Evolutionary conservation across 805 yeast species (phyloP), one percentile per base, ranked within the genome.

Genomic region (Kuraishia cidri): DNA sequence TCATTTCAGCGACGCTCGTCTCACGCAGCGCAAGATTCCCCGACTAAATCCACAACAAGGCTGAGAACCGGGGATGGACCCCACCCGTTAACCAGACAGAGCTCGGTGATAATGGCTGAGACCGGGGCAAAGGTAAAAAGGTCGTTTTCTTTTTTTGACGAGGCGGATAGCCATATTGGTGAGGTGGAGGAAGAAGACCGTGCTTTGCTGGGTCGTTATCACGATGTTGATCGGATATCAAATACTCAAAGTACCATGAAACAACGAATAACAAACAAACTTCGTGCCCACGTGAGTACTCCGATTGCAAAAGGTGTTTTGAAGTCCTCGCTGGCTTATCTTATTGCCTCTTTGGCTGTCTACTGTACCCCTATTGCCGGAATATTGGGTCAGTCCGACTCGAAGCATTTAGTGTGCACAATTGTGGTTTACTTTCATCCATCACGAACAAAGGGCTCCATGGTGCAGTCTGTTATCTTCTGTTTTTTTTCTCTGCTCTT

Each of bases 391-490:
- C 50, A 56, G 23, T 66, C 82, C 17, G 88, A 81, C 53, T 74
- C 81, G 8, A 84, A 84, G 50, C 95, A 84, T 58, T 69, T 82
- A 41, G 76, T 80, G 3, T 86, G 94, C 24, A 85, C 94, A 0
- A 79, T 79, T 7, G 80, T 84, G 1, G 92, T 84, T 2, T 85
- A 85, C 52, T 84, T 85, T 60, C 92, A 84, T 47, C 86, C 94
- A 0, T 70, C 88, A 2, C 54, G 94, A 31, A 69, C 92, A 1
- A 70, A 72, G 36, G 95, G 95, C 0, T 72, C 84, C 13, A 84
- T 84, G 90, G 69, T 75, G 38, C 86, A 84, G 47, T 76, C 87
- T 9, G 51, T 80, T 12, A 48, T 72, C 28, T 85, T 73, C 54
- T 88, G 79, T 3, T 43, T 64, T 0, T 36, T 71, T 3, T 61